Evolutionary conservation across 129 eudicot species (phyloP).

Genomic region (Apium graveolens): DNA sequence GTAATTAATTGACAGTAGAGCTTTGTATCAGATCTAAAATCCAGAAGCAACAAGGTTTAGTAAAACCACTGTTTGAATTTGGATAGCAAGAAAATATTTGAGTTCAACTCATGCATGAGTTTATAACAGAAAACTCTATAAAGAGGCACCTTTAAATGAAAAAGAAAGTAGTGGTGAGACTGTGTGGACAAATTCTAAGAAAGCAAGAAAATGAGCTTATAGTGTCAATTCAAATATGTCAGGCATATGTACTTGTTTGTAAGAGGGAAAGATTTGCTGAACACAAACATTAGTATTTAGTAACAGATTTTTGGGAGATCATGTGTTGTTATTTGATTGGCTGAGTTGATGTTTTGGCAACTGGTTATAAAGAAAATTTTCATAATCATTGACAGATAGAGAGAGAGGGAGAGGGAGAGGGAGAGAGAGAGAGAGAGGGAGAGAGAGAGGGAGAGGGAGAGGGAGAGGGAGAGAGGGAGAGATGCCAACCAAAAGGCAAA

Average conservation of each 20-base stretch:
- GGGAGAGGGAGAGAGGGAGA: constrained; percentile 13
- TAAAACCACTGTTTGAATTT: neutral
- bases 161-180: neutral
- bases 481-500: constrained; percentile 18
- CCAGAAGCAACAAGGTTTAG: constrained; percentile 3
- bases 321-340: constrained; percentile 28
- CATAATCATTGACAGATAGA: constrained; percentile 1
- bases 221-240: constrained; percentile 34
- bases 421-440: no score
- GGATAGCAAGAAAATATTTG: neutral
- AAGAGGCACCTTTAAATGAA: neutral
- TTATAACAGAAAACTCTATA: neutral
- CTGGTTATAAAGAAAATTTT: constrained; percentile 20
- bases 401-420: constrained; percentile 7
- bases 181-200: neutral
- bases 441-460: neutral
- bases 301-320: constrained; percentile 19
- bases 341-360: constrained; percentile 24
- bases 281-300: constrained; percentile 21
- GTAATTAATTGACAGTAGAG: neutral
- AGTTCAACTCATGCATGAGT: constrained; percentile 9
- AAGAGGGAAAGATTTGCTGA: constrained; percentile 25
- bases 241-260: constrained; percentile 41
- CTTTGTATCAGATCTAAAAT: constrained; percentile 1
- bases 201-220: constrained; percentile 26